phyloP scores from a whole-genome alignment of 176 grass and related monocot species.

The Oryza glumipatula region DNA sequence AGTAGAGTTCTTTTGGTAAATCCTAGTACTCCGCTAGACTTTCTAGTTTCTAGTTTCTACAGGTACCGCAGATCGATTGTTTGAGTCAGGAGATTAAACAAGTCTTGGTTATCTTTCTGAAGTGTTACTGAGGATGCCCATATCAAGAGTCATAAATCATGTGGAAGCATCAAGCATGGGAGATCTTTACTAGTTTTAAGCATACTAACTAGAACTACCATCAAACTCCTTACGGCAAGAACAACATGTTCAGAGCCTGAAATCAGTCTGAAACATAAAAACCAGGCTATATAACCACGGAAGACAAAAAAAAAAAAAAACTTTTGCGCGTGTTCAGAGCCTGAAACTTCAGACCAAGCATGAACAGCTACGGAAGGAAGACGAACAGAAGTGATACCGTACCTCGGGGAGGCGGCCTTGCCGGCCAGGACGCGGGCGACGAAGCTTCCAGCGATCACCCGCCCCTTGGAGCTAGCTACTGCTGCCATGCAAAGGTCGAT shows the following conservation, averaged over 20 bases:
- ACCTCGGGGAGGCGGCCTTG: conserved; percentile 62
- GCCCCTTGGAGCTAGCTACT: conserved; percentile 74
- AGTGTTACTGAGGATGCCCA: background rate
- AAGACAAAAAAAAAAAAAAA: conserved; percentile 1
- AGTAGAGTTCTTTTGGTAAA: background rate
- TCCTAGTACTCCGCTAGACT: background rate
- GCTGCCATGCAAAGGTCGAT: conserved; percentile 87
- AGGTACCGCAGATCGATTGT: too few species aligned
- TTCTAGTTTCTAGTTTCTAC: background rate
- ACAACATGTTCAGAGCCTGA: too few species aligned
- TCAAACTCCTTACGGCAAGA: background rate
- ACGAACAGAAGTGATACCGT: conserved; percentile 41
- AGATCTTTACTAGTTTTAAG: background rate
- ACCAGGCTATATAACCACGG: background rate
- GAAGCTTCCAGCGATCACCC: conserved; percentile 74
- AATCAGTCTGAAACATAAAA: background rate
- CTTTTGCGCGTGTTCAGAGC: background rate
- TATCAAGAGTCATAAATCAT: background rate
- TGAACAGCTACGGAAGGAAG: background rate
- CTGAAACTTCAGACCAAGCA: background rate
- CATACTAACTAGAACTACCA: background rate
- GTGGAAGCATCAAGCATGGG: background rate
- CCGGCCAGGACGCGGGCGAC: conserved; percentile 68
- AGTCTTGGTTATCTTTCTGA: background rate
- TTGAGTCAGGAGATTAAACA: background rate